phyloP scores from a whole-genome alignment of 192 early-diverging fungal species.

The Mortierella antarctica region DNA sequence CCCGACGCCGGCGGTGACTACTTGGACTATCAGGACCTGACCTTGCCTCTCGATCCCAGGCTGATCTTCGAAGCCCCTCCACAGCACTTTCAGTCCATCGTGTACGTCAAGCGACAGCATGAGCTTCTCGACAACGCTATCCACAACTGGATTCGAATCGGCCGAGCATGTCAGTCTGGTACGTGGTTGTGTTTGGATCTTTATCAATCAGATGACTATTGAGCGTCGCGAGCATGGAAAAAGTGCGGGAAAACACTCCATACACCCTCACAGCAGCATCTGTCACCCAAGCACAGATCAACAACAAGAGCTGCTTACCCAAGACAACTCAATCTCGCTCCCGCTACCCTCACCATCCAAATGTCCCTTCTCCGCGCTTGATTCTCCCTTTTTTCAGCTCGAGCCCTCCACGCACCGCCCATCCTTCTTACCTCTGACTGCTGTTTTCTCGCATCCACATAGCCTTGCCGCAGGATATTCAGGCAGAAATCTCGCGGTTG shows the following conservation, averaged over 20 bases:
- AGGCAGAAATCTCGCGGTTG: constrained; percentile 13
- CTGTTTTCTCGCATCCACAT: constrained; percentile 2
- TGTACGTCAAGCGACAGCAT: constrained; percentile 48
- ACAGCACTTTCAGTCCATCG: constrained; percentile 30
- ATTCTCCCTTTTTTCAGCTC: neutral
- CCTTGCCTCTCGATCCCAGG: constrained; percentile 32
- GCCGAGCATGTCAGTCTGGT: constrained; percentile 40
- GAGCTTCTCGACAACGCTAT: constrained; percentile 39
- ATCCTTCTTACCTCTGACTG: neutral
- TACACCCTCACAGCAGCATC: neutral
- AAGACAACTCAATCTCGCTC: neutral
- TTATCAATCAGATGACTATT: neutral
- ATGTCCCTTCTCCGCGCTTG: neutral
- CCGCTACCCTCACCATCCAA: neutral
- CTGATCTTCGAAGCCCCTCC: constrained; percentile 50
- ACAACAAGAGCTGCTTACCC: neutral
- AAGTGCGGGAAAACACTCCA: constrained; percentile 16
- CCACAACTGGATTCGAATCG: constrained; percentile 31
- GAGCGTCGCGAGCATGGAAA: neutral
- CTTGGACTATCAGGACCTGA: constrained; percentile 42
- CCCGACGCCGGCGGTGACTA: constrained; percentile 12
- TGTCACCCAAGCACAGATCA: neutral
- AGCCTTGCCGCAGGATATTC: constrained; percentile 15
- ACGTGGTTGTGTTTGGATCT: neutral
- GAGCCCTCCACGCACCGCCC: no score